Evolutionary conservation across 169 alveolate species (phyloP).

Genomic region (Gregarina niphandrodes): DNA sequence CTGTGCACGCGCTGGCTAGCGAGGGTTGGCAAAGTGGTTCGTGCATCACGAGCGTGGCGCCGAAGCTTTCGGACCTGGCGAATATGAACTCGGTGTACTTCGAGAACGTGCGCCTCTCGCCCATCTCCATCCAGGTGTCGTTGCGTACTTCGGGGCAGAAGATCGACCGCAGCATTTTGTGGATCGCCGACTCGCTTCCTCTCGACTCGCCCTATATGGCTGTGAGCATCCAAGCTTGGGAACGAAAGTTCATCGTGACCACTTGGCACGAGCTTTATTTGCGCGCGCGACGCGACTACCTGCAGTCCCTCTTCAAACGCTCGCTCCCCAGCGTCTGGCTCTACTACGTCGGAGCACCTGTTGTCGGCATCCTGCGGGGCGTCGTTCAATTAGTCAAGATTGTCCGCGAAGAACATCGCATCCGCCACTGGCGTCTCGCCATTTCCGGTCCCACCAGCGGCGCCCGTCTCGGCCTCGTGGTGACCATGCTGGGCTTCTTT

Average conservation of each 20-base stretch:
- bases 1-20: slow-evolving; percentile 49
- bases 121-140: slow-evolving; percentile 45
- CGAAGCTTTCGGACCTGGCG: slow-evolving; percentile 26
- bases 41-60: no score
- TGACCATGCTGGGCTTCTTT: slow-evolving; percentile 40
- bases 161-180: slow-evolving; percentile 44
- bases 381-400: no score
- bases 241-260: slow-evolving; percentile 35
- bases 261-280: slow-evolving; percentile 49
- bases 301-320: slow-evolving; percentile 52
- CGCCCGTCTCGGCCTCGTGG: slow-evolving; percentile 50
- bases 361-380: slow-evolving; percentile 50
- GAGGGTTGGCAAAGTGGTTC: no score
- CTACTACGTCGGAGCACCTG: slow-evolving; percentile 50
- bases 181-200: slow-evolving; percentile 58
- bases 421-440: no score
- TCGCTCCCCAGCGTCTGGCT: slow-evolving; percentile 63
- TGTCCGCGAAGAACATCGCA: no score
- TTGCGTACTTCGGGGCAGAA: slow-evolving; percentile 56
- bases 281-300: slow-evolving; percentile 42
- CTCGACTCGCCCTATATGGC: slow-evolving; percentile 63
- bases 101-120: slow-evolving; percentile 38
- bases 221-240: slow-evolving; percentile 43
- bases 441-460: no score
- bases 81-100: slow-evolving; percentile 40